phyloP scores from a whole-genome alignment of 768 basidiomycete species.

The Mycena albidolilacea region DNA sequence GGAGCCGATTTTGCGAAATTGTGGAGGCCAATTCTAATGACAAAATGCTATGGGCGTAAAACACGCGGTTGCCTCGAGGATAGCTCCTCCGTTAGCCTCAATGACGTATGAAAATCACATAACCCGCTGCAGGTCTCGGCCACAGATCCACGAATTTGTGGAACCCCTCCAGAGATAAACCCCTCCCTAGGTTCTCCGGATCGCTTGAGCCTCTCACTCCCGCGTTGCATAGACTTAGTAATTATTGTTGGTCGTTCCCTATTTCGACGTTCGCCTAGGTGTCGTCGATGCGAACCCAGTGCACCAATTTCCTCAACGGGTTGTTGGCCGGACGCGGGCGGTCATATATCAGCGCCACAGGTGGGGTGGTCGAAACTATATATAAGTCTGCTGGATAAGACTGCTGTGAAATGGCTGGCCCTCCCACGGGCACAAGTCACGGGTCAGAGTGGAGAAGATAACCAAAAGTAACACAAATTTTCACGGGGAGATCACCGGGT shows the following conservation, averaged over 20 bases:
- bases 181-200: slow-evolving; percentile 16
- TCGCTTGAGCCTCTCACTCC: slow-evolving; percentile 10
- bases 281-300: slow-evolving; percentile 9
- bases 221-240: slow-evolving; percentile 12
- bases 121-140: not conserved
- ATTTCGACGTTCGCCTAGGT: not conserved
- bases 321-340: slow-evolving; percentile 1
- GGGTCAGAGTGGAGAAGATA: too few relatives aligned
- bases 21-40: not conserved
- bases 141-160: not conserved
- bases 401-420: too few relatives aligned
- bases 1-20: slow-evolving; percentile 5
- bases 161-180: slow-evolving; percentile 12
- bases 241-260: not conserved
- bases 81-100: not conserved
- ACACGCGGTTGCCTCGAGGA: too few relatives aligned
- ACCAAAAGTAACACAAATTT: too few relatives aligned
- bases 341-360: slow-evolving; percentile 12
- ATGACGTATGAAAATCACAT: slow-evolving; percentile 21
- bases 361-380: not conserved
- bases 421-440: too few relatives aligned
- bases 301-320: slow-evolving; percentile 4
- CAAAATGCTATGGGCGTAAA: too few relatives aligned
- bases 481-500: too few relatives aligned
- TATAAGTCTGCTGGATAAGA: too few relatives aligned